Evolutionary conservation across 2,329 filamentous ascomycete genomes (phyloP).

Genomic region (Monosporascus sp.): DNA sequence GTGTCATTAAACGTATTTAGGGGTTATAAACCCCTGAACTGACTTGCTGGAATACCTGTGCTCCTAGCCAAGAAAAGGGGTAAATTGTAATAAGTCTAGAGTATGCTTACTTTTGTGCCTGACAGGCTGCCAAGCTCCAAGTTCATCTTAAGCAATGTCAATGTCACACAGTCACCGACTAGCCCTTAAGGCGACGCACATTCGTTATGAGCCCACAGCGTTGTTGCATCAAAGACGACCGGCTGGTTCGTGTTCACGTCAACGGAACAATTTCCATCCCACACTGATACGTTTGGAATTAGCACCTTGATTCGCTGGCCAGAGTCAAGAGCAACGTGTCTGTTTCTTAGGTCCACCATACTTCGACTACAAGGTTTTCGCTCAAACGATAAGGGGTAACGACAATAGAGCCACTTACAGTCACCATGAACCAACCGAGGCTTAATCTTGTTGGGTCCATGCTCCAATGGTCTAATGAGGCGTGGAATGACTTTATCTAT

Average conservation of each 20-base stretch:
- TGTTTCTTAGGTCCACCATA: too few species aligned
- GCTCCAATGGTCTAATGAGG: conserved; percentile 10
- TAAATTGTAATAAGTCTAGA: too few species aligned
- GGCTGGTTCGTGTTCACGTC: conserved; percentile 2
- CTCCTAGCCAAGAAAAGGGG: too few species aligned
- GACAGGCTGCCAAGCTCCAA: conserved; percentile 7
- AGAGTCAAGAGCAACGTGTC: too few species aligned
- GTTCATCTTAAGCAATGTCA: conserved; percentile 6
- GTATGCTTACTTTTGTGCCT: conserved; percentile 5
- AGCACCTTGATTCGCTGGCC: too few species aligned
- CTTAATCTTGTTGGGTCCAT: not conserved
- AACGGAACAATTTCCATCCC: conserved; percentile 10
- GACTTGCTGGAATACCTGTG: too few species aligned
- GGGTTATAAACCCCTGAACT: too few species aligned
- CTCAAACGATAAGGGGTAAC: too few species aligned
- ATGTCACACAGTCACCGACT: fast-evolving
- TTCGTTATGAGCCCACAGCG: conserved; percentile 12
- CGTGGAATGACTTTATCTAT: conserved; percentile 13
- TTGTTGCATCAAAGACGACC: conserved; percentile 9
- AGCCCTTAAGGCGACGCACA: conserved; percentile 2
- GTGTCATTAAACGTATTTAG: too few species aligned
- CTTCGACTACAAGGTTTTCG: too few species aligned
- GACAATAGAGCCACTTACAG: too few species aligned
- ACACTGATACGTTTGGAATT: too few species aligned
- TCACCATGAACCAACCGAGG: conserved; percentile 10